Evolutionary conservation across 1,284 basidiomycete genomes (phyloP).

Genomic region (Puccinia novopanici): DNA sequence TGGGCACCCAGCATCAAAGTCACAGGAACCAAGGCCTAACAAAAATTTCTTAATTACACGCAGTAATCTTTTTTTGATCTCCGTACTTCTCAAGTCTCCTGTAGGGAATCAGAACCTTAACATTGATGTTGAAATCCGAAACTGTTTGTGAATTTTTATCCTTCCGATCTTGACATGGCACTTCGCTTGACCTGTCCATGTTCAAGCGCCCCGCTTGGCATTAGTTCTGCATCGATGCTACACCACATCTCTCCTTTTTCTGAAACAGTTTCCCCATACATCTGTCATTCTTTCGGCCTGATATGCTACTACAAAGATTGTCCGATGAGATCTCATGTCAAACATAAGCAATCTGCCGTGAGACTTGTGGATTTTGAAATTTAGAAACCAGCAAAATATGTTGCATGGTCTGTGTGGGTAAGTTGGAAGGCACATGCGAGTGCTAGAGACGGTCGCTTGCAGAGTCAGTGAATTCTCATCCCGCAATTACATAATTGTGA

Average conservation of each 20-base stretch:
- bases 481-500: too few species aligned
- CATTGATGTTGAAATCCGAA: not conserved
- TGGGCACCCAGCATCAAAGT: slow-evolving; percentile 36
- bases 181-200: not conserved
- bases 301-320: too few species aligned
- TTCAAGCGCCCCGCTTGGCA: not conserved
- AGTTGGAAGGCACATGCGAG: too few species aligned
- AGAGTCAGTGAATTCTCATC: too few species aligned
- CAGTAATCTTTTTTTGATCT: not conserved
- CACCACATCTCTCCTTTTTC: not conserved
- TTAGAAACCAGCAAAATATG: too few species aligned
- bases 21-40: slow-evolving; percentile 5
- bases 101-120: not conserved
- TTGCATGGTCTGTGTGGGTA: too few species aligned
- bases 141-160: not conserved
- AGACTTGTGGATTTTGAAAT: too few species aligned
- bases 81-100: not conserved
- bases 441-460: too few species aligned
- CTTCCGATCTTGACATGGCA: not conserved
- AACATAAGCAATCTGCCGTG: too few species aligned
- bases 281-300: too few species aligned
- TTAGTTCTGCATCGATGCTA: not conserved
- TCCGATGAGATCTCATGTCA: too few species aligned
- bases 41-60: not conserved
- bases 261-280: too few species aligned